Conservation (phyloP, 441 rosid species). For the Bruguiera hainesii region DNA sequence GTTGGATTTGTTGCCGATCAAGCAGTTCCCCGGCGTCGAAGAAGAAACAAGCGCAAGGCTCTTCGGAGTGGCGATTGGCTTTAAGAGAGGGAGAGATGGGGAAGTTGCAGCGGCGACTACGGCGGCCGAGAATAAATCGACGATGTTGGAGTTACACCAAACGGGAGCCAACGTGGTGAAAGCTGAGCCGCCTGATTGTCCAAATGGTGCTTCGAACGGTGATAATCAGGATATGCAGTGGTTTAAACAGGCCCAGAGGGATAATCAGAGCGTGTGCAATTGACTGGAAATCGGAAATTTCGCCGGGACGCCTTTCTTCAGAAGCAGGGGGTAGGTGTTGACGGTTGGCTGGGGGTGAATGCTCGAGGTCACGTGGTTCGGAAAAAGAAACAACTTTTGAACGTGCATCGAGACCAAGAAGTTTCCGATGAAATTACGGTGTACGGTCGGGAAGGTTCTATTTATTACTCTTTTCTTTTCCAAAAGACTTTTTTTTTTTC, state of each 20-base stretch:
- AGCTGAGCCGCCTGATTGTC: slow-evolving; percentile 39
- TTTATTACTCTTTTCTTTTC: too few species aligned
- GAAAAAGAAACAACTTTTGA: background rate
- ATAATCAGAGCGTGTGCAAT: slow-evolving; percentile 49
- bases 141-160: slow-evolving; percentile 32
- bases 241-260: slow-evolving; percentile 34
- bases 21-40: slow-evolving; percentile 20
- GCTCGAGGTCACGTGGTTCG: slow-evolving; percentile 18
- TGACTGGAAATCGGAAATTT: background rate
- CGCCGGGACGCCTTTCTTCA: background rate
- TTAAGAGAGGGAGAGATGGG: slow-evolving; percentile 59
- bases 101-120: slow-evolving; percentile 15
- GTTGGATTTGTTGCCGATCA: slow-evolving; percentile 37
- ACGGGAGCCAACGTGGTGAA: slow-evolving; percentile 34
- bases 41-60: slow-evolving; percentile 47
- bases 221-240: slow-evolving; percentile 35
- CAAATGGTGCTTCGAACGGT: slow-evolving; percentile 16
- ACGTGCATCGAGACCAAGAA: background rate
- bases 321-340: background rate
- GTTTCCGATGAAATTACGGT: background rate
- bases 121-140: slow-evolving; percentile 17
- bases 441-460: background rate
- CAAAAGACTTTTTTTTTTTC: too few species aligned
- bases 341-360: too few species aligned
- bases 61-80: slow-evolving; percentile 80